A percentile compares a stretch with the other conserved stretches of the same genome.
phyloP scores from a whole-genome alignment of 495 filamentous ascomycete species.

The Bacidia gigantensis region DNA sequence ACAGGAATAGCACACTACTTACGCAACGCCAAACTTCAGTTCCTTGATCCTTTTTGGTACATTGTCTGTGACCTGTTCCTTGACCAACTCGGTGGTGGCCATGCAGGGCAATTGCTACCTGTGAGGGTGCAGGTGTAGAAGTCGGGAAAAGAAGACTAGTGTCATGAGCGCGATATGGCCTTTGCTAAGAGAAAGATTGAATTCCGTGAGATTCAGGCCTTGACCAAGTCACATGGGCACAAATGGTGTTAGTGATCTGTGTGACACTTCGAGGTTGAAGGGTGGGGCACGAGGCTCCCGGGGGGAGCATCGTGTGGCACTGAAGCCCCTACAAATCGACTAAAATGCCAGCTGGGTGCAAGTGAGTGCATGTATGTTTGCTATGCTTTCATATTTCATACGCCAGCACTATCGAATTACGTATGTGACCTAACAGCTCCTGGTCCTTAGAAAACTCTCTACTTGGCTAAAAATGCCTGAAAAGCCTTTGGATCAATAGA shows the following conservation, averaged over 20 bases:
- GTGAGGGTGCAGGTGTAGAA: slow-evolving; percentile 2
- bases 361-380: no score
- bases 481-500: slow-evolving; percentile 89
- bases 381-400: no score
- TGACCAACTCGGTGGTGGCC: slow-evolving; percentile 44
- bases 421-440: no score
- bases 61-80: slow-evolving; percentile 80
- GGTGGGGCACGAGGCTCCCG: background rate
- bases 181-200: background rate
- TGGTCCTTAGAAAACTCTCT: no score
- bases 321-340: slow-evolving; percentile 10
- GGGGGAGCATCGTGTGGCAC: no score
- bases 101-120: slow-evolving; percentile 22
- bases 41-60: slow-evolving; percentile 82
- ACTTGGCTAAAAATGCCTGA: slow-evolving; percentile 72
- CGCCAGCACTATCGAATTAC: no score
- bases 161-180: background rate
- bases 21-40: slow-evolving; percentile 88
- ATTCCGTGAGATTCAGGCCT: no score
- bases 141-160: background rate
- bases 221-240: background rate
- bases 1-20: slow-evolving; percentile 18
- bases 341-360: background rate
- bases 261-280: background rate
- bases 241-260: slow-evolving; percentile 3